phyloP scores from a whole-genome alignment of 257 asterid genomes.

The Salvia miltiorrhiza region DNA sequence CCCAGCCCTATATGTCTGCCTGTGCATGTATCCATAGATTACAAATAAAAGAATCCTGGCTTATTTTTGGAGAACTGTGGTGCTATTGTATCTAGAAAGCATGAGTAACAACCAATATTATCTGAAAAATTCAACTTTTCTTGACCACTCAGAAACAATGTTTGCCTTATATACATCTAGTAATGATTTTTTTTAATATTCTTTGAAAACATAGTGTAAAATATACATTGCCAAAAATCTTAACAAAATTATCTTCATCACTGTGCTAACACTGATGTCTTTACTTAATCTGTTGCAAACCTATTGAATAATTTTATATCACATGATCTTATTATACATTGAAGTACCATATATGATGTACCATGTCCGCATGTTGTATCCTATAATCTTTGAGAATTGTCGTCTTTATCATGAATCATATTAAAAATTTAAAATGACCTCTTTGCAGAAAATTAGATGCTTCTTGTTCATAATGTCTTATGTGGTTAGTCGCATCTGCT shows the following conservation, averaged over 20 bases:
- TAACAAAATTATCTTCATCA: neutral
- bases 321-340: neutral
- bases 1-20: neutral
- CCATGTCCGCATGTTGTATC: neutral
- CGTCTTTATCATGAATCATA: neutral
- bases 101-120: neutral
- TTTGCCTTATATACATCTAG: neutral
- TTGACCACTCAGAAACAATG: neutral
- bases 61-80: neutral
- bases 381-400: neutral
- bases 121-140: neutral
- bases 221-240: neutral
- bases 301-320: neutral
- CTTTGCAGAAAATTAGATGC: neutral
- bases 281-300: neutral
- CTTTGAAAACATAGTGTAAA: neutral
- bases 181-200: neutral
- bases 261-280: neutral
- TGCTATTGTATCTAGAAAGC: neutral
- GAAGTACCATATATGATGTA: neutral
- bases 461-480: neutral
- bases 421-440: neutral
- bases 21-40: neutral
- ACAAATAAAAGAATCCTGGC: neutral
- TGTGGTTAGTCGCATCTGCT: neutral